A percentile compares a stretch with the other conserved stretches of the same genome.
Conservation (phyloP, 1,139 yeast species). For the Geotrichum phurueaensis region DNA sequence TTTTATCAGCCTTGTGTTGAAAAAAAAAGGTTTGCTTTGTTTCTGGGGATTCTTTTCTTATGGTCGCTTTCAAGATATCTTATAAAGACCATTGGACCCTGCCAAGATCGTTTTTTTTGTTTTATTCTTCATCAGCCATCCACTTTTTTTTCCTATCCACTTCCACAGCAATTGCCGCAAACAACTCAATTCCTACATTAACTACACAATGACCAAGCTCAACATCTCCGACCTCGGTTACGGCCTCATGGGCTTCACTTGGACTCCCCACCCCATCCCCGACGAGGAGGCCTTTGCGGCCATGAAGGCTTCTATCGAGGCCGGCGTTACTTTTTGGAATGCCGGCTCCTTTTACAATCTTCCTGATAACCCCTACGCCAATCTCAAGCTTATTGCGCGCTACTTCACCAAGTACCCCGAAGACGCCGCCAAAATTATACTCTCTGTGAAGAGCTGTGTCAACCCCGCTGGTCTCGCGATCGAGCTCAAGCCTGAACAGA, state of each 20-base stretch:
- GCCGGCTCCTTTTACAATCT: conserved; percentile 76
- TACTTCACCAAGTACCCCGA: conserved; percentile 57
- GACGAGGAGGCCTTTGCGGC: conserved; percentile 44
- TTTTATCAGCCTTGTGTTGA: too few relatives aligned
- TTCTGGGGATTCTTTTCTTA: too few relatives aligned
- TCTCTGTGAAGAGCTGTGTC: conserved; percentile 66
- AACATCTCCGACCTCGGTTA: conserved; percentile 39
- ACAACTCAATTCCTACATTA: not conserved
- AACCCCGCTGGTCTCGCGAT: conserved; percentile 40
- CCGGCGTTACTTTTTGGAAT: conserved; percentile 56
- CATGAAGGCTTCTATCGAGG: conserved; percentile 44
- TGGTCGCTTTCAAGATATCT: not conserved
- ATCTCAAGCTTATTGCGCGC: conserved; percentile 49
- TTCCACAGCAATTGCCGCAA: not conserved
- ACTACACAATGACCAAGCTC: not conserved
- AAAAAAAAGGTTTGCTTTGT: too few relatives aligned
- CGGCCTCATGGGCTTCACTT: conserved; percentile 62
- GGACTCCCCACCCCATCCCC: conserved; percentile 46
- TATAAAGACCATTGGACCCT: not conserved
- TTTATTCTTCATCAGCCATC: not conserved
- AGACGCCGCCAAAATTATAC: conserved; percentile 45
- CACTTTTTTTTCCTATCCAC: not conserved
- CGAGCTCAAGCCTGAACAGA: conserved; percentile 44
- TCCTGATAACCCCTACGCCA: conserved; percentile 41
- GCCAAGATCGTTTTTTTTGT: not conserved